Evolutionary conservation across 2,329 filamentous ascomycete species (phyloP), one percentile per base, ranked within the genome.

Genomic region (Hypoxylon sp.): DNA sequence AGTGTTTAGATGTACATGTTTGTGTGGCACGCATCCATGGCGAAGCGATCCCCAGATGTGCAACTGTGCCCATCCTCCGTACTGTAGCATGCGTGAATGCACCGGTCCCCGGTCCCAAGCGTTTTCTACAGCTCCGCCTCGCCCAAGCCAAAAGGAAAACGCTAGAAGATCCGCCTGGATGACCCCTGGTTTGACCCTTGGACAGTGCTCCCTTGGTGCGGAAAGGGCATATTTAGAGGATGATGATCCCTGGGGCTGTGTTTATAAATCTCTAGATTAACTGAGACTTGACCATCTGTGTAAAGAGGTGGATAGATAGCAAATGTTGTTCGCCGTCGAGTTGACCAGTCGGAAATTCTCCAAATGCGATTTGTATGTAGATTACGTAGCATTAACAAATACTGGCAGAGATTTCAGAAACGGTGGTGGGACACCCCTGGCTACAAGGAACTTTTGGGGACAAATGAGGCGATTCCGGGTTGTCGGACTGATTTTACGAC

Each of bases 141-240:
- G 40, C 51, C 60, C 61, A 55, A 60, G 50, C 61, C 30, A 67
- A 69, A 64, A 49, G 46, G 51, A 56, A 65, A 64, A 62, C 58
- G 33, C 53, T 58, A 64, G 53, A 62, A 69, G 64, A 71, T 71
- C 69, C 69, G 69, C 63, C 60, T 71, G 60, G 69, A 71, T 67
- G 60, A 69, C 56, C 66, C 66, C 61, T 69, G 57, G 46, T 20
- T 64, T 25, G 13, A 60, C 53, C 56, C 59, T 61, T 55, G 55
- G 25, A 31, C 27, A 22, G 53, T 42, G 46, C 10, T 11, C 27
- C 42, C 54, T 54, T 66, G 60, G 64, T 64, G 56, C 57, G 55
- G 20, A 57, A 58, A 50, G 54, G 14, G 51, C 10, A 57, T 11
- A 53, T 50, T 40, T 27, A 51, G 53, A 70, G 68, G 68, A 70